Evolutionary conservation across 2,329 filamentous ascomycete genomes (phyloP).

Genomic region (Monilinia fructicola): DNA sequence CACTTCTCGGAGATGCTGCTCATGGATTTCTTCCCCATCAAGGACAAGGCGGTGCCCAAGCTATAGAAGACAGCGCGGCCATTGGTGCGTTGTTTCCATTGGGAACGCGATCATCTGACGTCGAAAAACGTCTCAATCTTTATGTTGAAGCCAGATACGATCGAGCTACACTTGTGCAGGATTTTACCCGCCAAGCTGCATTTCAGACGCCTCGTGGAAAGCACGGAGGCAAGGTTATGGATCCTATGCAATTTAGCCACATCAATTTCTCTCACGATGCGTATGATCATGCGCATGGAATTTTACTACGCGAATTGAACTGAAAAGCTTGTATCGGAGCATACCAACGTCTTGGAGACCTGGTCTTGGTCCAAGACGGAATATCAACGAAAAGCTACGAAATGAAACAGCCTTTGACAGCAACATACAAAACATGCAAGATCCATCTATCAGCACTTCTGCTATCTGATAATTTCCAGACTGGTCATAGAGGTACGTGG

Average conservation of each 20-base stretch:
- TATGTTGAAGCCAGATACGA: constrained; percentile 59
- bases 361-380: constrained; percentile 35
- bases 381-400: constrained; percentile 23
- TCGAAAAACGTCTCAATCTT: constrained; percentile 56
- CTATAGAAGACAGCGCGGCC: constrained; percentile 66
- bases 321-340: constrained; percentile 48
- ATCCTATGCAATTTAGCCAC: constrained; percentile 47
- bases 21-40: constrained; percentile 67
- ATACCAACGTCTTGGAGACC: constrained; percentile 45
- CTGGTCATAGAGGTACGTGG: constrained; percentile 37
- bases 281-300: constrained; percentile 49
- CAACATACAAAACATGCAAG: constrained; percentile 39
- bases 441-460: constrained; percentile 44
- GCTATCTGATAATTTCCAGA: constrained; percentile 36
- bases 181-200: constrained; percentile 50
- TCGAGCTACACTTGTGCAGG: constrained; percentile 58
- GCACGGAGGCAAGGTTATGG: constrained; percentile 26
- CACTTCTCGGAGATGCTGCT: constrained; percentile 64
- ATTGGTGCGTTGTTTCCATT: constrained; percentile 56
- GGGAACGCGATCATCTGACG: constrained; percentile 47
- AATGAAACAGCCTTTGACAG: background rate
- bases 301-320: constrained; percentile 43
- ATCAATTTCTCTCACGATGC: constrained; percentile 53
- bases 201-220: constrained; percentile 25
- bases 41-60: constrained; percentile 61